Percentiles rank a stretch among this genome's conserved stretches.
Conservation (phyloP, 1,139 yeast genomes). For the Scheffersomyces titani region DNA sequence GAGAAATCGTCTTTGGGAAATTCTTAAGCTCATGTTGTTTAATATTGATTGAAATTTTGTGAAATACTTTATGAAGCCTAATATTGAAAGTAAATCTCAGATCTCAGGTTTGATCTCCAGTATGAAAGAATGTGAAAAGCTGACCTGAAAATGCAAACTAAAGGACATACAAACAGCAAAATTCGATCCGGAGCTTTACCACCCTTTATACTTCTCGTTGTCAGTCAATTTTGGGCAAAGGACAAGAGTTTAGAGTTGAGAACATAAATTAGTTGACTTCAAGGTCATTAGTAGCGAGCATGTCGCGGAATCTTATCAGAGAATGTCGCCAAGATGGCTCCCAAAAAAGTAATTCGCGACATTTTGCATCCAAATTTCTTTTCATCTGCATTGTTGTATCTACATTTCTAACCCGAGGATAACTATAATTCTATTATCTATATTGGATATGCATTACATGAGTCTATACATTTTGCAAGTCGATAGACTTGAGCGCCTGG, state of each 20-base stretch:
- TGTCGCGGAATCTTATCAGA: neutral
- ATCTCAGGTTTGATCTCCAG: neutral
- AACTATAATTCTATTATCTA: no score
- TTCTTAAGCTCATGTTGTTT: constrained; percentile 1
- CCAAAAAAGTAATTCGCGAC: neutral
- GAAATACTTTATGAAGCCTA: neutral
- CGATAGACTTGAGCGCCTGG: constrained; percentile 25
- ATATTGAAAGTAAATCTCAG: neutral
- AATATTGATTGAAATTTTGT: neutral
- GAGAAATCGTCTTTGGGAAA: neutral
- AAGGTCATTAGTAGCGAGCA: neutral
- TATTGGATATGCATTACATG: no score
- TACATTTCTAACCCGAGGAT: neutral
- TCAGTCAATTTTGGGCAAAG: neutral
- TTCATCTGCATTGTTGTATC: neutral
- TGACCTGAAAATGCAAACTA: neutral
- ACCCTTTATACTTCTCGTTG: neutral
- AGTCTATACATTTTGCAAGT: neutral
- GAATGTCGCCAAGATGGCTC: neutral
- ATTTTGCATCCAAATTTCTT: neutral
- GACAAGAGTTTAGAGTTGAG: neutral
- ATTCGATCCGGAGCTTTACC: neutral
- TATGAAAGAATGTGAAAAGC: neutral
- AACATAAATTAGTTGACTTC: neutral
- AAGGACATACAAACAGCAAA: neutral